These are phyloP conservation scores for Sugiyamaella boreocaroliniensis DNA, from an alignment of 805 yeast genomes.

Conservation along the genomic window DNA sequence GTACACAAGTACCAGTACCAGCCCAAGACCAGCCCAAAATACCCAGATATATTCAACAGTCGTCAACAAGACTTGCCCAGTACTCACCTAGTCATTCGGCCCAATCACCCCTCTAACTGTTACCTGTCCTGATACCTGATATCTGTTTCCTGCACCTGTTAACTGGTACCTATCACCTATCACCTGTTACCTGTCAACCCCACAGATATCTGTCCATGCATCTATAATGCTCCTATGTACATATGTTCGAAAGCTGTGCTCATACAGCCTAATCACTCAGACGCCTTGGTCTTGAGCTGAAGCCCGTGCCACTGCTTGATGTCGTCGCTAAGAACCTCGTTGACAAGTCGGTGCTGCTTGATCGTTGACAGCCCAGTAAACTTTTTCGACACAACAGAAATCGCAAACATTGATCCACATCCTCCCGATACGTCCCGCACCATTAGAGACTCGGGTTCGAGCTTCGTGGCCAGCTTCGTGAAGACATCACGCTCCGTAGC, in stretches of 20 bases:
- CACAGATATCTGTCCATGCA: too few relatives aligned
- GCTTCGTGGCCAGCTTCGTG: slow-evolving; percentile 45
- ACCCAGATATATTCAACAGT: too few relatives aligned
- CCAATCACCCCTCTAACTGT: too few relatives aligned
- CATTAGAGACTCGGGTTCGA: slow-evolving; percentile 54
- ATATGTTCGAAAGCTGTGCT: background rate
- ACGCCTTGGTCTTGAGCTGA: slow-evolving; percentile 68
- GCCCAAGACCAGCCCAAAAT: too few relatives aligned
- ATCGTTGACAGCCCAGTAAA: slow-evolving; percentile 80
- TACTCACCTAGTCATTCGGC: too few relatives aligned
- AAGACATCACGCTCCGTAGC: slow-evolving; percentile 61
- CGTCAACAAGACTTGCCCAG: too few relatives aligned
- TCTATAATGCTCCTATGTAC: background rate
- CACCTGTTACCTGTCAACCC: too few relatives aligned
- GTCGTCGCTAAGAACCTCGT: slow-evolving; percentile 73
- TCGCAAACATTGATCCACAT: slow-evolving; percentile 97
- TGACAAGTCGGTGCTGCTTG: slow-evolving; percentile 89
- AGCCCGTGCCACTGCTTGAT: slow-evolving; percentile 92
- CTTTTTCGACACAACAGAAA: slow-evolving; percentile 56
- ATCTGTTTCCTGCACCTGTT: too few relatives aligned
- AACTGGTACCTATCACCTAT: too few relatives aligned
- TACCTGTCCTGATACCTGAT: too few relatives aligned
- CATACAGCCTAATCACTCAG: background rate
- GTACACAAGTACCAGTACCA: too few relatives aligned
- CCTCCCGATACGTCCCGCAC: slow-evolving; percentile 90